These are phyloP conservation scores for Rhytidiadelphus loreus DNA, from an alignment of 225 moss, liverwort and hornwort species.

Conservation along the genomic window DNA sequence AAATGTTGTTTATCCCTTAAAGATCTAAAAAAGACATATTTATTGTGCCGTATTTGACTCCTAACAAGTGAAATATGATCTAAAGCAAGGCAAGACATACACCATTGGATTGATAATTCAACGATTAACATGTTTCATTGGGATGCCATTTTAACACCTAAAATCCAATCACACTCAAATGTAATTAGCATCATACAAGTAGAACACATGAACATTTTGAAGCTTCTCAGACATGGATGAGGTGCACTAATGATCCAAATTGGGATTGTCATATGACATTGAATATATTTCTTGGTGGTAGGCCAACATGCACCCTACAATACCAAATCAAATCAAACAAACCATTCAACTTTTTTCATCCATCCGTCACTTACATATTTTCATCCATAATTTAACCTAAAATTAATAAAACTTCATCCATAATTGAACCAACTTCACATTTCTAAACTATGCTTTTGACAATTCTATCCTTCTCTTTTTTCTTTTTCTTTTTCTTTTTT, in stretches of 20 bases:
- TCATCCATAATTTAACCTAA: not conserved
- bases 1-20: not conserved
- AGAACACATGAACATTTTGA: not conserved
- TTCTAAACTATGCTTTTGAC: not conserved
- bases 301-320: no score
- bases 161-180: not conserved
- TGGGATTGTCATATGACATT: not conserved
- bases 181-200: not conserved
- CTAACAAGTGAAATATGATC: not conserved
- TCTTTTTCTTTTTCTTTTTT: not conserved
- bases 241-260: not conserved
- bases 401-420: not conserved
- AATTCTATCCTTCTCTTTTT: not conserved
- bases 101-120: not conserved
- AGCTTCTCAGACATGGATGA: no score
- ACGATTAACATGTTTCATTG: not conserved
- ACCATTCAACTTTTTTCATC: no score
- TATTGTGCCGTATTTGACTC: rapidly evolving
- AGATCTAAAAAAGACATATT: not conserved
- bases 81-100: not conserved
- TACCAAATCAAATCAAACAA: not conserved
- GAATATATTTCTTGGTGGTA: no score
- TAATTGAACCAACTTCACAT: not conserved
- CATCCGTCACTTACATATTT: not conserved
- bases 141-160: not conserved